A percentile compares a stretch with the other conserved stretches of the same genome.
These are phyloP conservation scores for Trypanosoma boissoni DNA, from an alignment of 208 protist genomes.

Conservation along the genomic window DNA sequence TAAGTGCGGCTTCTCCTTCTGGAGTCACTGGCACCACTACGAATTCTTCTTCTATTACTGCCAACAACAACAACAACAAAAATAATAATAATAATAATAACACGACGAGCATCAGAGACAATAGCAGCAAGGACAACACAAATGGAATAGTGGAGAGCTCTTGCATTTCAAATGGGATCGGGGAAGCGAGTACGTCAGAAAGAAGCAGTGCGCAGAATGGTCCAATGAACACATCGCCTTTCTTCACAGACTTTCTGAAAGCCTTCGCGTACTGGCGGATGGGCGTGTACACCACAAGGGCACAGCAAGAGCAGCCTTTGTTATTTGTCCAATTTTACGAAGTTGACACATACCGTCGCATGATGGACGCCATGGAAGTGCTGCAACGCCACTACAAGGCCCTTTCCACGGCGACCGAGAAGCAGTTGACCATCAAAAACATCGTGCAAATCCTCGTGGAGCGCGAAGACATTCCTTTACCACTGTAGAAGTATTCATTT, in stretches of 20 bases:
- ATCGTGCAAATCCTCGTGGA: constrained; percentile 23
- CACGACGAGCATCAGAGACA: too few relatives aligned
- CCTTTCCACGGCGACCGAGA: too few relatives aligned
- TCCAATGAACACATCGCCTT: background rate
- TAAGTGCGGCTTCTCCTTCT: too few relatives aligned
- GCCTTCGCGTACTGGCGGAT: constrained; percentile 28
- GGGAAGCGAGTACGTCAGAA: background rate
- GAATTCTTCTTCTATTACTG: too few relatives aligned
- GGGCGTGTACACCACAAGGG: constrained; percentile 6
- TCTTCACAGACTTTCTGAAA: constrained; percentile 30
- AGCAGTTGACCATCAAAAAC: constrained; percentile 11
- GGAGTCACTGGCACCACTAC: too few relatives aligned
- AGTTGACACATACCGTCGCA: constrained; percentile 9
- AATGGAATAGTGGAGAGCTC: too few relatives aligned
- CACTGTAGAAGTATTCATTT: background rate
- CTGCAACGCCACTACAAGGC: constrained; percentile 6
- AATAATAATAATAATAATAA: too few relatives aligned
- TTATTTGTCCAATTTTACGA: constrained; percentile 25
- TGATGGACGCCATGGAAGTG: constrained; percentile 22
- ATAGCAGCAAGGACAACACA: too few relatives aligned
- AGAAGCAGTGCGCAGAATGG: background rate
- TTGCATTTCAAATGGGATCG: too few relatives aligned
- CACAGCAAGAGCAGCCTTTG: constrained; percentile 18
- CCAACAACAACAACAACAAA: too few relatives aligned
- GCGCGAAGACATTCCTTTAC: background rate